Base-by-base conservation (phyloP, 805 yeast genomes). In the Ogataea saltuana region DNA sequence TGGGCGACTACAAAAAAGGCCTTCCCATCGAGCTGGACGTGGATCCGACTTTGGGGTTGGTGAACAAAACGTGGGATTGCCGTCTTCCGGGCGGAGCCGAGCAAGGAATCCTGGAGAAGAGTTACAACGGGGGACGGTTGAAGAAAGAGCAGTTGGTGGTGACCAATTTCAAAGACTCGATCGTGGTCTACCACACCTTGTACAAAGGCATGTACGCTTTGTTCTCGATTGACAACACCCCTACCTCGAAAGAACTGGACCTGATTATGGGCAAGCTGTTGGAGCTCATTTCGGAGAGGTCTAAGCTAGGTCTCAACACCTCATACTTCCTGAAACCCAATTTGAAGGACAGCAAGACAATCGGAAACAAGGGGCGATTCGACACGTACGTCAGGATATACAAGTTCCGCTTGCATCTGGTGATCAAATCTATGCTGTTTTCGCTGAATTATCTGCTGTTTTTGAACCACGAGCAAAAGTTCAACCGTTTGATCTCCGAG, bases 341-440 rank as follows among this genome's bases (percentile, higher is more conserved):
- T 17, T 15, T 25, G 43, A 37, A 6, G 47, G 39, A n/a, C 46
- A 51, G 21, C n/a, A n/a, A n/a, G n/a, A n/a, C n/a, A n/a, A 43
- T 45, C 8, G 42, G 41, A 20, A 52, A 13, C 21, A 48, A 50
- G 16, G 47, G 46, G 6, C 31, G 38, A 21, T 44, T 51, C 41
- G 62, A 60, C 12, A 50, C 50, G 16, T 46, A 49, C 29, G 55
- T 56, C 17, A 58, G 59, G 31, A 54, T 66, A 33, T 56, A 54
- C 51, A 59, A 58, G 44, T 54, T 66, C 37, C 61, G 66, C 39
- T 44, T 64, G 34, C 62, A 59, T 43, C 47, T 67, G 30, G 49
- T 63, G 19, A 59, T 75, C 22, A 71, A 79, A 49, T 72, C 76
- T 66, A 56, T 78, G 55, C 59, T 75, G 15, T 78, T 75, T 48